Base-by-base conservation (phyloP, 1,284 basidiomycete species). In the Austroboletus niveus region DNA sequence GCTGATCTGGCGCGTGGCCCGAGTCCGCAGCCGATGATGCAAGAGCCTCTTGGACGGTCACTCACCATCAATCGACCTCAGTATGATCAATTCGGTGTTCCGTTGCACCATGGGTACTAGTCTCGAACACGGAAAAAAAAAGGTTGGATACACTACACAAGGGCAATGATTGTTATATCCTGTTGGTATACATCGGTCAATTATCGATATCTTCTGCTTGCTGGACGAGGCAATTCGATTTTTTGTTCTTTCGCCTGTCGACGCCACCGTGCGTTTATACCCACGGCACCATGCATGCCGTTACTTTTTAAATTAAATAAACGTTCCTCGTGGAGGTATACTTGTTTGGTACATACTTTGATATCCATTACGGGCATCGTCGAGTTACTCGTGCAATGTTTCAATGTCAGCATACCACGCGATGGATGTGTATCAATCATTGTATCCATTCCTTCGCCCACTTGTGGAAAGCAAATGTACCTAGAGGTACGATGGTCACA, bases 1-100 rank as follows among this genome's bases (percentile, higher is more conserved):
- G 89, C 88, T 42, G 87, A 91, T 63, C 79, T 91, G 41, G 78
- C 84, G 54, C 85, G 89, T 57, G 86, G 81, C 42, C 70, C 74
- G 20, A 76, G 72, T 67, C 81, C 82, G 20, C 75, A 77, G 56
- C 85, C 85, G 9, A 77, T 75, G 59, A 86, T 86, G 83, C 74
- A 80, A 45, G 78, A 87, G 63, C 52, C 64, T 31, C 66, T 79
- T n/a, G 58, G 62, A 42, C 74, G 71, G 47, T 77, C 77, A 27
- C 72, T 76, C 14, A 77, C 75, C 69, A 53, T 75, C 57, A 71
- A 52, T 60, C 65, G 45, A 61, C 64, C 66, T 55, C 58, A 69
- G 65, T 82, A 84, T 60, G 80, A 83, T 57, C 69, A 69, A 48
- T 75, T 75, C 52, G 76, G 75, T 48, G 74, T 84, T 27, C 82